Evolutionary conservation across 345 rosid species (phyloP), one percentile per base, ranked within the genome.

Genomic region (Gossypium stocksii): DNA sequence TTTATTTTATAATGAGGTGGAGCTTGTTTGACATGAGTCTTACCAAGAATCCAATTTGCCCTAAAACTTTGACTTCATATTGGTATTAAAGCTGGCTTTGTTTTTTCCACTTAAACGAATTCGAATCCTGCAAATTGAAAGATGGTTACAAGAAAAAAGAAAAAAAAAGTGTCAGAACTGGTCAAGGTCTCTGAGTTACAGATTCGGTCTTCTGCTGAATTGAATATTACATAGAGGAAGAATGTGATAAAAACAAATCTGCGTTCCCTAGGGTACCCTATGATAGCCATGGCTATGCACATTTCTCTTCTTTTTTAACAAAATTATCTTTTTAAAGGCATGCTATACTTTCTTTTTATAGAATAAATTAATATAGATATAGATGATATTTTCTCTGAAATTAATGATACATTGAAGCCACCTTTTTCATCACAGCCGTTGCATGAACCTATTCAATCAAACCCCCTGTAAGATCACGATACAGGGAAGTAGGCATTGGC

Each of bases 231-330:
- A 73, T 23, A 7, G 29, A 44, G 41, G 53, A 62, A 63, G 59
- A 43, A 48, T 17, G 48, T n/a, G 38, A 73, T 20, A 23, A 25
- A 34, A 62, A 27, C 41, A 57, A 20, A 22, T 53, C 19, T 13
- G 52, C 14, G 41, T 44, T 44, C 66, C 75, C 20, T 72, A 54
- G 74, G 74, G 27, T 73, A 62, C 46, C 56, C 41, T 58, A 57
- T 41, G 16, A 51, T 19, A 65, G 43, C 69, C 38, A 17, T 52
- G 14, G 25, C 43, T 49, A 52, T 22, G 12, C 41, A 54, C 29
- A 29, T 16, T 34, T 71, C 17, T 38, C n/a, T 71, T 5, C 6
- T 20, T 20, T 56, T 56, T 16, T 70, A 11, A 15, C 63, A 27
- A 53, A 3, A 17, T 0, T 53, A 11, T 49, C 14, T 2, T 25